Base-by-base conservation (phyloP, 352 stramenopile species). In the Phytophthora quininea region DNA sequence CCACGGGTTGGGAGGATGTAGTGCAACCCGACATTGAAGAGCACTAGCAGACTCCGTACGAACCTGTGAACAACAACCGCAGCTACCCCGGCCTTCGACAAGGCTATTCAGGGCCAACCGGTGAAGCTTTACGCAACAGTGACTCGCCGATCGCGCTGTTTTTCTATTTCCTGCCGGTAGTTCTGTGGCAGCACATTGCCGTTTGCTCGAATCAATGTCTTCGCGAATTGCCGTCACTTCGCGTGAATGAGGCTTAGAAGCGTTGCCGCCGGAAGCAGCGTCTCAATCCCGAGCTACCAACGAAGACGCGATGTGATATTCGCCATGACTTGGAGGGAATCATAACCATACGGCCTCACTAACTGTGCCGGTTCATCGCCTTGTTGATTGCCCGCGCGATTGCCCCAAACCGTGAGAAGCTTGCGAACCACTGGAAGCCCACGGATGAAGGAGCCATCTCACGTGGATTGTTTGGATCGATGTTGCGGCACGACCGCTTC, bases 171-270 rank as follows among this genome's bases (percentile, higher is more conserved):
- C 37, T 70, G 15, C 56, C 55, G 0, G 59, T 69, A 3, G 48
- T 60, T 3, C 9, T 70, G n/a, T 70, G 60, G 60, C 49, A 64
- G 31, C 53, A 74, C 19, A 70, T 74, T 33, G 60, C 61, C 14
- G 38, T 10, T 0, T 60, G 46, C 8, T 64, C 60, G 1, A 69
- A 66, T 19, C n/a, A 62, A 38, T 69, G 69, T 29, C 55, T 53
- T 15, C 51, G 53, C 3, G 51, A 68, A 8, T 62, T 51, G 55
- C 30, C 63, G 0, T 51, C 43, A 7, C 7, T 59, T 4, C 54
- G 66, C 1, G 14, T 57, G 1, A 48, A 59, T 8, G 50, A 40
- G 11, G 40, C 53, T 1, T 65, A 62, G 42, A 11, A 12, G 3
- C 66, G 66, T 6, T 64, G 63, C 47, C 53, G 54, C 10, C 45